These are phyloP conservation scores for Neurospora sp. DNA, from an alignment of 495 filamentous ascomycete genomes.

Conservation along the genomic window DNA sequence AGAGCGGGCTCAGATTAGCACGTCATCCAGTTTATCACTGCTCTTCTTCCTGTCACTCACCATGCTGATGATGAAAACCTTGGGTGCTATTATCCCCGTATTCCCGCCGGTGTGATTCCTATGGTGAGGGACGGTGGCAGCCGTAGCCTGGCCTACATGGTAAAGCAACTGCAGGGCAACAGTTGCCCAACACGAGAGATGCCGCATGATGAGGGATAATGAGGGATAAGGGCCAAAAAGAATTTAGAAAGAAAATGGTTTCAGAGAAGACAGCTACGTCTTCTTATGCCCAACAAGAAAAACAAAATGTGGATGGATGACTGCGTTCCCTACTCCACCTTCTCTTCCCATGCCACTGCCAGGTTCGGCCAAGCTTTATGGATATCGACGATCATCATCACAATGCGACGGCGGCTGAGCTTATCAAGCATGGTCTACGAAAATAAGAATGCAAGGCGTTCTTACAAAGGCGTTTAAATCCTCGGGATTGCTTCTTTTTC, in stretches of 20 bases:
- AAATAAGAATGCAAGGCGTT: neutral
- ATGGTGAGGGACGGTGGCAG: neutral
- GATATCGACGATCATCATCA: neutral
- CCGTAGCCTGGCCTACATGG: neutral
- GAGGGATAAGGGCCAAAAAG: neutral
- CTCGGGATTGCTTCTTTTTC: neutral
- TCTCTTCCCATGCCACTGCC: neutral
- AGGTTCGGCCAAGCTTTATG: neutral
- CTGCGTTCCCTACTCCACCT: neutral
- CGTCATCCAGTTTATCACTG: too few relatives aligned
- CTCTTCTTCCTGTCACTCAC: slow-evolving; percentile 23
- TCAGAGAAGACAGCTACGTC: neutral
- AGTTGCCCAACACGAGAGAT: neutral
- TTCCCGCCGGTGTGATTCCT: neutral
- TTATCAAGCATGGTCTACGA: neutral
- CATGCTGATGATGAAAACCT: slow-evolving; percentile 64
- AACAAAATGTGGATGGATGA: neutral
- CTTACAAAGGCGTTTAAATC: neutral
- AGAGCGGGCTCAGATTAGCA: neutral
- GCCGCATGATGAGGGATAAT: neutral
- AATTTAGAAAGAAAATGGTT: neutral
- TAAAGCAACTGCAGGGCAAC: neutral
- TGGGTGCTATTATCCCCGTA: slow-evolving; percentile 42
- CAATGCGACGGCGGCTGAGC: neutral
- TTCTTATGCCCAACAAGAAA: neutral